A percentile compares a stretch with the other conserved stretches of the same genome.
Evolutionary conservation across 163 green algal genomes (phyloP).

Genomic region (Scenedesmus sp.): DNA sequence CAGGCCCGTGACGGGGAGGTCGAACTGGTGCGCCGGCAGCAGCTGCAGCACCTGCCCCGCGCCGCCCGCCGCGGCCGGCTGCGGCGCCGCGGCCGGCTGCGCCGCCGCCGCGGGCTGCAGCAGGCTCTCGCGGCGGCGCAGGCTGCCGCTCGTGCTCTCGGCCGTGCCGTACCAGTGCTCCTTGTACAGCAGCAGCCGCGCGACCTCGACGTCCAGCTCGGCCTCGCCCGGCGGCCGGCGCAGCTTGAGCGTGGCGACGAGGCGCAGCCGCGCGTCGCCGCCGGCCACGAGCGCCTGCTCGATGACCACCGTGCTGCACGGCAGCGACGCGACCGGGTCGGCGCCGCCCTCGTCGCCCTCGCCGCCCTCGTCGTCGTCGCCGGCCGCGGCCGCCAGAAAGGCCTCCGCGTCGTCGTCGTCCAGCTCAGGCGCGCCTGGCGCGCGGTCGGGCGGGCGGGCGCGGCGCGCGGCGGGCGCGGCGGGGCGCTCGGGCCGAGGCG

Average conservation of each 20-base stretch:
- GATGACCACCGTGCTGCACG: constrained; percentile 22
- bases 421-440: constrained; percentile 2
- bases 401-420: not conserved
- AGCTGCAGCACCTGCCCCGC: constrained; percentile 1
- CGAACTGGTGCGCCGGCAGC: constrained; percentile 20
- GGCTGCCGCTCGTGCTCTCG: constrained; percentile 29
- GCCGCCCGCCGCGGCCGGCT: not conserved
- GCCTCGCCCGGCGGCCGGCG: constrained; percentile 26
- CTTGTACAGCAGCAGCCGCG: constrained; percentile 56
- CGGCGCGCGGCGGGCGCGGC: too few species aligned
- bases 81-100: not conserved
- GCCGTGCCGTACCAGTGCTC: constrained; percentile 53
- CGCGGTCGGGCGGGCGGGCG: too few species aligned
- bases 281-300: constrained; percentile 31
- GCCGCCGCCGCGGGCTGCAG: not conserved
- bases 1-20: constrained; percentile 32
- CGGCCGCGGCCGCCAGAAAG: not conserved
- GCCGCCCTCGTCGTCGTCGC: not conserved
- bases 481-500: too few species aligned
- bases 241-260: constrained; percentile 43
- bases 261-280: constrained; percentile 28
- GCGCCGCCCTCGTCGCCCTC: not conserved
- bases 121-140: not conserved
- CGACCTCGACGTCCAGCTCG: constrained; percentile 45
- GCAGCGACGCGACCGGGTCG: not conserved